These are phyloP conservation scores for Ehretia macrophylla DNA, from an alignment of 257 asterid species.

Conservation along the genomic window DNA sequence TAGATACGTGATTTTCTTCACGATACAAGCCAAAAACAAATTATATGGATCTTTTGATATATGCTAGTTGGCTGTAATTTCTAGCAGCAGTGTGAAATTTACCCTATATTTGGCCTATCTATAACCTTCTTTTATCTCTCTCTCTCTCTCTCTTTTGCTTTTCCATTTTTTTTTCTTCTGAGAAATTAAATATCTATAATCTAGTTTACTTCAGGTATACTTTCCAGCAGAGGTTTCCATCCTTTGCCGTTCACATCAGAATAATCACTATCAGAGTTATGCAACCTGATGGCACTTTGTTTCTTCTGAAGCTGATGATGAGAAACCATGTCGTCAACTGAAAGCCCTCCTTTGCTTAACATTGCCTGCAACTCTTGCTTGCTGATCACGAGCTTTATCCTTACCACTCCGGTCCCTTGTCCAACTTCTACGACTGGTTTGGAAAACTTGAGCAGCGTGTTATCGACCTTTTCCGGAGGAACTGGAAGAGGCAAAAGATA, in stretches of 20 bases:
- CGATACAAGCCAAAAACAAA: too few relatives aligned
- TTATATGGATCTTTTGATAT: too few relatives aligned
- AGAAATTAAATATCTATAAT: neutral
- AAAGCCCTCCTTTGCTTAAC: constrained; percentile 40
- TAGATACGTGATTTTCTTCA: too few relatives aligned
- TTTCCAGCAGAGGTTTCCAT: neutral
- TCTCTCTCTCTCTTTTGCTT: neutral
- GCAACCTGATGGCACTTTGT: neutral
- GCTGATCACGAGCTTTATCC: constrained; percentile 68
- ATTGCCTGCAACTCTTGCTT: constrained; percentile 68
- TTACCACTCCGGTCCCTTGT: constrained; percentile 34
- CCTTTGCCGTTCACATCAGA: neutral
- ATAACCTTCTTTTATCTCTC: too few relatives aligned
- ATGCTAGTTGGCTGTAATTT: too few relatives aligned
- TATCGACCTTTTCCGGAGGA: constrained; percentile 12
- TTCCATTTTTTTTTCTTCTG: neutral
- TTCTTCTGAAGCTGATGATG: constrained; percentile 17
- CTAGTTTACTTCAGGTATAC: constrained; percentile 1
- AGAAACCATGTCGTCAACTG: constrained; percentile 38
- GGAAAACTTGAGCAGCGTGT: constrained; percentile 37
- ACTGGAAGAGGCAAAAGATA: constrained; percentile 53
- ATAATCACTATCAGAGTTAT: neutral
- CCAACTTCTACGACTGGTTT: constrained; percentile 33
- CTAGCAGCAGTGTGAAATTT: too few relatives aligned
- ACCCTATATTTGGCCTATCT: too few relatives aligned